Percentiles rank a stretch among this genome's conserved stretches.
Conservation (phyloP, 2,329 filamentous ascomycete genomes). For the Acephala macrosclerotiorum region DNA sequence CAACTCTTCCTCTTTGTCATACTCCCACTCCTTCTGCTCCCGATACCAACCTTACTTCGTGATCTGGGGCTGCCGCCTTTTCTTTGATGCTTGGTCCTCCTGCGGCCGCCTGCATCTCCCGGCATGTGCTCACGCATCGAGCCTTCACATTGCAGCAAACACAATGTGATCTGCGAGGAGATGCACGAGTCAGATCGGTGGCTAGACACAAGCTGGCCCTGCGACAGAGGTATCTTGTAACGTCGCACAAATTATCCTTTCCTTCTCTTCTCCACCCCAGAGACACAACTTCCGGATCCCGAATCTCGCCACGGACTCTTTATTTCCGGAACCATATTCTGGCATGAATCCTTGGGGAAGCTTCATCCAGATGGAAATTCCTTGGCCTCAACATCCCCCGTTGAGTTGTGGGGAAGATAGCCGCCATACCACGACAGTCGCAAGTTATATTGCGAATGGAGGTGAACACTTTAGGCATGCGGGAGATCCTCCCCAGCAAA, state of each 20-base stretch:
- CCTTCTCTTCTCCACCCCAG: neutral
- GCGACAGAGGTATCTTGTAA: constrained; percentile 14
- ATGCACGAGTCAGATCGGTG: neutral
- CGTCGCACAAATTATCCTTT: constrained; percentile 20
- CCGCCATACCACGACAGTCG: constrained; percentile 18
- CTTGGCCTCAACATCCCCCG: neutral
- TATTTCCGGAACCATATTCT: neutral
- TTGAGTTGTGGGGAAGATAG: constrained; percentile 17
- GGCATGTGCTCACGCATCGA: neutral
- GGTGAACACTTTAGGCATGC: constrained; percentile 4
- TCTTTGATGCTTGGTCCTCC: neutral
- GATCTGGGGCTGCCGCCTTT: neutral
- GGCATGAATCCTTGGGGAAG: neutral
- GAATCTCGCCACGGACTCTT: neutral
- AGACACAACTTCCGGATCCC: neutral
- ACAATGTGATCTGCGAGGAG: neutral
- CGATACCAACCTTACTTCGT: neutral
- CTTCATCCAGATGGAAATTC: neutral
- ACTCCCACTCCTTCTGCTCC: neutral
- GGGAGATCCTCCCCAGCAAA: constrained; percentile 9
- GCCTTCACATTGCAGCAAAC: constrained; percentile 4
- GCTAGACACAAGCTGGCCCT: neutral
- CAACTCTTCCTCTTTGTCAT: neutral
- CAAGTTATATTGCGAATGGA: constrained; percentile 23
- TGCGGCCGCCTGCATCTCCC: neutral